These are phyloP conservation scores for Funneliformis mosseae DNA, from an alignment of 192 early-diverging fungal genomes.

Conservation along the genomic window DNA sequence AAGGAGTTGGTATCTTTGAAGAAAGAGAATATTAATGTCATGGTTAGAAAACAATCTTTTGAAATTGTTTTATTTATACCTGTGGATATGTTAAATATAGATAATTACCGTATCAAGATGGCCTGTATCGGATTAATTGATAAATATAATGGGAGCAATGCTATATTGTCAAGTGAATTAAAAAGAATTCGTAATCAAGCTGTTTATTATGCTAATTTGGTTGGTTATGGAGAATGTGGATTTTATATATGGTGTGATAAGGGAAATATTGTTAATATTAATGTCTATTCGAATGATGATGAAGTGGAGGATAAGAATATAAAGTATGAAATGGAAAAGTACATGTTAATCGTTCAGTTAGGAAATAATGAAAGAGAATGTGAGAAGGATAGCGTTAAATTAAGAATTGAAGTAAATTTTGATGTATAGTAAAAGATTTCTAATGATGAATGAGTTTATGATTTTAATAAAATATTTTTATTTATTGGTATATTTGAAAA, in stretches of 20 bases:
- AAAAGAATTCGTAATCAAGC: neutral
- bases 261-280: neutral
- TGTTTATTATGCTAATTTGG: neutral
- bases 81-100: neutral
- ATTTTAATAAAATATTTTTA: too few species aligned
- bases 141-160: constrained; percentile 39
- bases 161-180: constrained; percentile 20
- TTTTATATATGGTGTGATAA: constrained; percentile 1
- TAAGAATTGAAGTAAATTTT: neutral
- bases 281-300: neutral
- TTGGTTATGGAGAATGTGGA: constrained; percentile 21
- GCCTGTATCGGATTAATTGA: constrained; percentile 39
- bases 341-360: neutral
- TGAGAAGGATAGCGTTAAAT: neutral
- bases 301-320: constrained; percentile 1
- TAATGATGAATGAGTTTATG: too few species aligned
- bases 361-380: neutral
- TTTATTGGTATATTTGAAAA: too few species aligned
- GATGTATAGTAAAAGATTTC: neutral
- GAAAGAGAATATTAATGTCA: neutral
- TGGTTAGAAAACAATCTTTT: neutral
- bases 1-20: neutral
- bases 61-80: constrained; percentile 29
- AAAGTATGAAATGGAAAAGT: neutral
- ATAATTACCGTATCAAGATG: neutral